These are phyloP conservation scores for Solanum sitiens DNA, from an alignment of 257 asterid species.

Conservation along the genomic window DNA sequence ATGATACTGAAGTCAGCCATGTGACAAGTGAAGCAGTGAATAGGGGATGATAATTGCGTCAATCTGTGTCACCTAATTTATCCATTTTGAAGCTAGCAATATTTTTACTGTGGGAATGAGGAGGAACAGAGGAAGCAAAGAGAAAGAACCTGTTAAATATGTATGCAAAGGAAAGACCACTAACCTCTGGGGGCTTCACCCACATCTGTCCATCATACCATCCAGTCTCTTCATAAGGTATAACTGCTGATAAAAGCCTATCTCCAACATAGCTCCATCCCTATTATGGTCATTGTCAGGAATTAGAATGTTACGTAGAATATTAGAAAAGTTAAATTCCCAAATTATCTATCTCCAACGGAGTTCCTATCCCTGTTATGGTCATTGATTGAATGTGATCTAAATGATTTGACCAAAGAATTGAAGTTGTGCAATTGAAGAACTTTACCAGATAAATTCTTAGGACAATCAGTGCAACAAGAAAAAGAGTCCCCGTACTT, in stretches of 20 bases:
- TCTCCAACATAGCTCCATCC: constrained; percentile 96
- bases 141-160: not conserved
- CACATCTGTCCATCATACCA: constrained; percentile 97
- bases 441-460: constrained; percentile 76
- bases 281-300: constrained; percentile 6
- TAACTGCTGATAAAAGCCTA: constrained; percentile 75
- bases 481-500: constrained; percentile 73
- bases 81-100: not conserved
- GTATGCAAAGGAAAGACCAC: not conserved
- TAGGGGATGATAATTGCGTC: not conserved
- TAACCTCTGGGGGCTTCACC: constrained; percentile 94
- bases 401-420: not conserved
- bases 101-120: not conserved
- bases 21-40: not conserved
- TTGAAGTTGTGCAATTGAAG: not conserved
- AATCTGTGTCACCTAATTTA: not conserved
- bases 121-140: not conserved
- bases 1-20: not conserved
- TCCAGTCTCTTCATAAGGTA: constrained; percentile 88
- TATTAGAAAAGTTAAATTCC: not conserved
- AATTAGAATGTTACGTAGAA: not conserved
- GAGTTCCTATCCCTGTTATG: not conserved
- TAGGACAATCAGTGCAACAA: constrained; percentile 68
- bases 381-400: not conserved
- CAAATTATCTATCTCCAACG: not conserved